Base-by-base conservation (phyloP, 2,329 filamentous ascomycete species). In the Colletotrichum sp. region DNA sequence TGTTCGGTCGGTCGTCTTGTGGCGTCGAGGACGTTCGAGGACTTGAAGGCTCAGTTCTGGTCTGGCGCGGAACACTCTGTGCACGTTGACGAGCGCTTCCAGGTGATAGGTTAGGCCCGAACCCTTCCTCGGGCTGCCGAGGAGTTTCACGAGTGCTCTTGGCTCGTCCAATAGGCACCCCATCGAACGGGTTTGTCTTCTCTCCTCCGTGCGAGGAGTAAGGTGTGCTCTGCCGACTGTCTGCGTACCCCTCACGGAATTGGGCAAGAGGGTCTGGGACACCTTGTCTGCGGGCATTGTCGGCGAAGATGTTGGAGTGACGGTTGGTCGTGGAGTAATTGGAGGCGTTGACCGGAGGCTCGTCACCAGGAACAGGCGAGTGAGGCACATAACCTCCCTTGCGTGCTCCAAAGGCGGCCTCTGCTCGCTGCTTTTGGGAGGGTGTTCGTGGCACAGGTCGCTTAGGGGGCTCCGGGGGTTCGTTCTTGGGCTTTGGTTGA, bases 151-250 rank as follows among this genome's bases (percentile, higher is more conserved):
- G 85, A 21, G 85, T 86, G 81, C 88, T 90, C 76, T 85, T 86
- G 6, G 87, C 84, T n/a, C 88, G 84, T 64, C 84, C 83, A n/a
- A 89, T 72, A 12, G 85, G 80, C 8, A 81, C 82, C 3, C 86
- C 87, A 60, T 91, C 90, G 74, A 91, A 92, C 0, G 90, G 87
- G 61, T 91, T 88, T 6, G 90, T 89, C 82, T 89, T 92, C 81
- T 93, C 92, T 38, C 91, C 90, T 15, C 89, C 87, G 36, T 89
- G 86, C 2, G 86, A 87, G 57, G 87, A 86, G 79, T 93, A 93
- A 0, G 91, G 90, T 8, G 89, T 90, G 78, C 90, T 90, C 71
- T 90, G 86, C n/a, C 90, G 87, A n/a, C 82, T 81, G 75, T 92
- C 89, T 57, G 84, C 72, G 58, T 84, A 85, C 1, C 82, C 82